phyloP scores from a whole-genome alignment of 768 basidiomycete genomes.

The Daedaleopsis nitida region DNA sequence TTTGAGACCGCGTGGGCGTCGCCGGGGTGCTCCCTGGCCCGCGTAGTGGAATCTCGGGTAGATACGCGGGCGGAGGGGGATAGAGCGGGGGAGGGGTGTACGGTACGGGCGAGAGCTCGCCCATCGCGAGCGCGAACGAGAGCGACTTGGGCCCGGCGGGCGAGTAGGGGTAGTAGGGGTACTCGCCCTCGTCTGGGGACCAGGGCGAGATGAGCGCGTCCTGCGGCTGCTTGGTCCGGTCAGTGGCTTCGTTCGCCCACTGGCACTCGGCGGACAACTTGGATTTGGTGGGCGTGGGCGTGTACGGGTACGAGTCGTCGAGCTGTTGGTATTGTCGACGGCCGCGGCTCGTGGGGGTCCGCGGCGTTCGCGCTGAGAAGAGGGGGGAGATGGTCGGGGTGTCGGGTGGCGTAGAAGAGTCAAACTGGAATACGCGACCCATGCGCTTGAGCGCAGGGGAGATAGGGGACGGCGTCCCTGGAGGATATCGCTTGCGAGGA shows the following conservation, averaged over 20 bases:
- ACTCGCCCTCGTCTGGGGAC: slow-evolving; percentile 27
- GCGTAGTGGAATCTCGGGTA: slow-evolving; percentile 24
- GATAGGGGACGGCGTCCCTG: neutral
- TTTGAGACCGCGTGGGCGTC: neutral
- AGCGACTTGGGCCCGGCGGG: slow-evolving; percentile 1
- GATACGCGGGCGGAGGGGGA: slow-evolving; percentile 28
- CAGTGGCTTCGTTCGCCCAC: slow-evolving; percentile 7
- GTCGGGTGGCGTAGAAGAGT: slow-evolving; percentile 10
- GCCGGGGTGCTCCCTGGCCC: slow-evolving; percentile 2
- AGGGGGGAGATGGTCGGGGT: slow-evolving; percentile 6
- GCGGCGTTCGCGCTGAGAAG: neutral
- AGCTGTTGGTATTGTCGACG: slow-evolving; percentile 13
- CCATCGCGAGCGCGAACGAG: neutral
- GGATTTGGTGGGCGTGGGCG: too few relatives aligned
- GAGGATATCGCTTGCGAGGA: slow-evolving; percentile 8
- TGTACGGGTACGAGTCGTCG: slow-evolving; percentile 11
- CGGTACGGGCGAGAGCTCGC: neutral
- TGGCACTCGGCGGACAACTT: neutral
- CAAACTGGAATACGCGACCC: slow-evolving; percentile 23
- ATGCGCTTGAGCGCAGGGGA: slow-evolving; percentile 15
- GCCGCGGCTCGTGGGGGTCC: neutral
- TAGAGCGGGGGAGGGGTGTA: slow-evolving; percentile 19
- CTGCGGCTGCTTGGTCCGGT: slow-evolving; percentile 12
- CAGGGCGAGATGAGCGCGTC: slow-evolving; percentile 29
- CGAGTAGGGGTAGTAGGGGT: slow-evolving; percentile 15